A percentile compares a stretch with the other conserved stretches of the same genome.
These are phyloP conservation scores for Nematocida ausubeli DNA, from an alignment of 371 early-diverging fungal genomes.

Conservation along the genomic window DNA sequence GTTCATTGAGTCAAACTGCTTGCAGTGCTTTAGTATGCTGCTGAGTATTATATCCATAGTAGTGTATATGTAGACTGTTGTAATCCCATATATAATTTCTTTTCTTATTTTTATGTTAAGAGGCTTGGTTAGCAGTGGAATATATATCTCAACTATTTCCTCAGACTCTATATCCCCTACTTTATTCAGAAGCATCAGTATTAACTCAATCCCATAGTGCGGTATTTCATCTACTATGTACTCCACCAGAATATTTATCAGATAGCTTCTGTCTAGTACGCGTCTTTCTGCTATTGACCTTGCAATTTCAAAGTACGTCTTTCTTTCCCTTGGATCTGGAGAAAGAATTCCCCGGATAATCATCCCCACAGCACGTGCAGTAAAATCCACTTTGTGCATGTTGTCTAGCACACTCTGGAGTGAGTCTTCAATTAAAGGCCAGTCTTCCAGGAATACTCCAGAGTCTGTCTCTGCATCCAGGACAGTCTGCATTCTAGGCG, in stretches of 20 bases:
- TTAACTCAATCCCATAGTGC: constrained; percentile 28
- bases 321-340: constrained; percentile 42
- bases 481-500: neutral
- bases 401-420: neutral
- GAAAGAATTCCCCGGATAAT: constrained; percentile 24
- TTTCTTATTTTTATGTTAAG: constrained; percentile 17
- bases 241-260: constrained; percentile 17
- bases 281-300: neutral
- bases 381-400: neutral
- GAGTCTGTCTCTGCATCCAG: constrained; percentile 26
- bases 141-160: constrained; percentile 32
- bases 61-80: neutral
- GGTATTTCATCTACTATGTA: constrained; percentile 15
- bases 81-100: constrained; percentile 28
- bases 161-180: neutral
- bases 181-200: constrained; percentile 7
- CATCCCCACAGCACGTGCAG: neutral
- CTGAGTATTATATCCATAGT: neutral
- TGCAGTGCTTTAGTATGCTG: constrained; percentile 16
- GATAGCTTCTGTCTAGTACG: constrained; percentile 10
- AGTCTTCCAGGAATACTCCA: constrained; percentile 14
- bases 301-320: neutral
- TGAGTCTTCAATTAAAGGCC: neutral
- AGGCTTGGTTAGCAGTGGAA: constrained; percentile 33
- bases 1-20: constrained; percentile 10